These are phyloP conservation scores for Streptanthus diversifolius DNA, from an alignment of 345 rosid genomes.

Conservation along the genomic window DNA sequence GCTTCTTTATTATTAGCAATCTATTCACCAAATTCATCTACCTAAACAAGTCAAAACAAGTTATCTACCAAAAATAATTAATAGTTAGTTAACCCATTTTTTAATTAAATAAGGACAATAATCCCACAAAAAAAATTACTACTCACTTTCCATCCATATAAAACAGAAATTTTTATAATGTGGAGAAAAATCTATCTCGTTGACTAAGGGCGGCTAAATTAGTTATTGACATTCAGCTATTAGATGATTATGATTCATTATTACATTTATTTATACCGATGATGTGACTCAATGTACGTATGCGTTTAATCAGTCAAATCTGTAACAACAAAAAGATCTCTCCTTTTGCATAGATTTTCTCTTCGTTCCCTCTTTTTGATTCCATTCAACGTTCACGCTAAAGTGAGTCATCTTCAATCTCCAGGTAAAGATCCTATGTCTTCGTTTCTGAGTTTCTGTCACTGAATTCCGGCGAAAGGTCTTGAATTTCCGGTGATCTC, in stretches of 20 bases:
- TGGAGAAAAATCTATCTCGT: not conserved
- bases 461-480: constrained; percentile 16
- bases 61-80: not conserved
- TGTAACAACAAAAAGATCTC: constrained; percentile 1
- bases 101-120: too few relatives aligned
- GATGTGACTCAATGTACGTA: constrained; percentile 16
- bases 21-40: not conserved
- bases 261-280: not conserved
- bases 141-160: too few relatives aligned
- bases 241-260: not conserved
- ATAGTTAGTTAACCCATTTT: too few relatives aligned
- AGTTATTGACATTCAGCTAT: not conserved
- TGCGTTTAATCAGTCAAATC: constrained; percentile 31
- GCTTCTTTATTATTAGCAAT: not conserved
- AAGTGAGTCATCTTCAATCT: constrained; percentile 1
- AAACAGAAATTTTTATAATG: not conserved
- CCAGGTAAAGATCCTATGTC: not conserved
- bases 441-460: not conserved
- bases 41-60: not conserved
- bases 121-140: too few relatives aligned
- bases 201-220: constrained; percentile 24
- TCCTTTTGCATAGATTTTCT: constrained; percentile 6
- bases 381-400: not conserved
- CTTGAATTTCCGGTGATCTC: constrained; percentile 13
- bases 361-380: not conserved